Percentiles rank a stretch among this genome's conserved stretches.
These are phyloP conservation scores for Fusarium sp. DNA, from an alignment of 2,329 filamentous ascomycete genomes.

Conservation along the genomic window DNA sequence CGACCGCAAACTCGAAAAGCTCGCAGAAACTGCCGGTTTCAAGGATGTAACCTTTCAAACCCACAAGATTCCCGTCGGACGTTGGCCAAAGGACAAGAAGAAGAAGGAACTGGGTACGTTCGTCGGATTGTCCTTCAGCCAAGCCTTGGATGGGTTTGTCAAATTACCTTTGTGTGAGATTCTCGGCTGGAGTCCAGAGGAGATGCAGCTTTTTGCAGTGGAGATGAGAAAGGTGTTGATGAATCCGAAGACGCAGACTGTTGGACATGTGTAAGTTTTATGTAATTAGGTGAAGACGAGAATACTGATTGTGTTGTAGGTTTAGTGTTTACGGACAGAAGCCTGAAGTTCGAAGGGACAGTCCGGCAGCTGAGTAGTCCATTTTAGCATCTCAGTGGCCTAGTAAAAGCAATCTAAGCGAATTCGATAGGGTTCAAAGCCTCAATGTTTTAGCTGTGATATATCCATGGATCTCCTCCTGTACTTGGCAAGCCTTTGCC, in stretches of 20 bases:
- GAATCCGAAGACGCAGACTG: constrained; percentile 33
- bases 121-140: constrained; percentile 41
- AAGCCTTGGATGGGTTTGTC: constrained; percentile 41
- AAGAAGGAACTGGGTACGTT: constrained; percentile 43
- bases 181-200: constrained; percentile 33
- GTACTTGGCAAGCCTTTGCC: too few relatives aligned
- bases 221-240: constrained; percentile 38
- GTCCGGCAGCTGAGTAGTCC: not conserved
- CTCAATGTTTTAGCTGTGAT: too few relatives aligned
- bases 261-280: constrained; percentile 35
- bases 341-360: not conserved
- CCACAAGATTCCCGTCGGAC: constrained; percentile 39
- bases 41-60: constrained; percentile 4
- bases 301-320: constrained; percentile 7
- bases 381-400: too few relatives aligned
- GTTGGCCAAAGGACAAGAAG: constrained; percentile 41
- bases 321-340: constrained; percentile 41
- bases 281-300: accelerated
- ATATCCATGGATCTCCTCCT: too few relatives aligned
- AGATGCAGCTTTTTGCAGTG: constrained; percentile 42
- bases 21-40: constrained; percentile 33
- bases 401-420: too few relatives aligned
- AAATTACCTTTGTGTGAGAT: constrained; percentile 43
- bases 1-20: constrained; percentile 31
- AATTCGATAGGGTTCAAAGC: too few relatives aligned